Percentiles rank a stretch among this genome's conserved stretches.
These are phyloP conservation scores for Striga hermonthica DNA, from an alignment of 305 asterid genomes.

Conservation along the genomic window DNA sequence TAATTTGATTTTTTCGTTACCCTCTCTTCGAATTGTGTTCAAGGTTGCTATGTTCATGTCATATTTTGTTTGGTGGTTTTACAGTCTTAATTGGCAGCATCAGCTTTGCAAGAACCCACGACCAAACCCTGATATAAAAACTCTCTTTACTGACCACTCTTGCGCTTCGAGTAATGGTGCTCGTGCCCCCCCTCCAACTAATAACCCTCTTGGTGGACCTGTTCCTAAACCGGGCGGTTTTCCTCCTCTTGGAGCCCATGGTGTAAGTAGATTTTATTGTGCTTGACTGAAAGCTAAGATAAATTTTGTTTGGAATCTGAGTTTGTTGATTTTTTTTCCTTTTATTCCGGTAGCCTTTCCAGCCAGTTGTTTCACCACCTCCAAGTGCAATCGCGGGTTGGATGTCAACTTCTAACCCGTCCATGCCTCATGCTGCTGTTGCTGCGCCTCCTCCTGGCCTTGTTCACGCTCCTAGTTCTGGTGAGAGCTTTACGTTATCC, in stretches of 20 bases:
- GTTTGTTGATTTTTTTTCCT: slow-evolving; percentile 6
- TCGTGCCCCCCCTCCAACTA: slow-evolving; percentile 47
- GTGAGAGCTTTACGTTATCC: slow-evolving; percentile 38
- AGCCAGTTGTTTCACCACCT: slow-evolving; percentile 81
- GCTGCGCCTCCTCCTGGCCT: slow-evolving; percentile 79
- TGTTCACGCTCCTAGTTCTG: slow-evolving; percentile 75
- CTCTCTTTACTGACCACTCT: slow-evolving; percentile 83
- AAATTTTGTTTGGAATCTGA: slow-evolving; percentile 21
- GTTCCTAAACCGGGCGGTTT: slow-evolving; percentile 53
- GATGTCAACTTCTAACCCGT: slow-evolving; percentile 86
- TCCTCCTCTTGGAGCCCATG: slow-evolving; percentile 60
- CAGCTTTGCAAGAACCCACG: slow-evolving; percentile 97
- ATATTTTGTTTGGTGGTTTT: slow-evolving; percentile 32
- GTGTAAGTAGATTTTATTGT: slow-evolving; percentile 39
- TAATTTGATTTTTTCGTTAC: too few species aligned
- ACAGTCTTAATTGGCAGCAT: slow-evolving; percentile 96
- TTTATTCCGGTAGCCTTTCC: slow-evolving; percentile 66
- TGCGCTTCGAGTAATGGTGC: slow-evolving; percentile 53
- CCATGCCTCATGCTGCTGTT: slow-evolving; percentile 79
- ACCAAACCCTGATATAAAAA: slow-evolving; percentile 91
- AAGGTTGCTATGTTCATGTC: slow-evolving; percentile 2
- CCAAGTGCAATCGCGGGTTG: slow-evolving; percentile 93
- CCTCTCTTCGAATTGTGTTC: too few species aligned
- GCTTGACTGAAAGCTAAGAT: slow-evolving; percentile 21
- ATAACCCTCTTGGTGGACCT: slow-evolving; percentile 51